Evolutionary conservation across 306 rosid genomes (phyloP).

Genomic region (Albizia julibrissin): DNA sequence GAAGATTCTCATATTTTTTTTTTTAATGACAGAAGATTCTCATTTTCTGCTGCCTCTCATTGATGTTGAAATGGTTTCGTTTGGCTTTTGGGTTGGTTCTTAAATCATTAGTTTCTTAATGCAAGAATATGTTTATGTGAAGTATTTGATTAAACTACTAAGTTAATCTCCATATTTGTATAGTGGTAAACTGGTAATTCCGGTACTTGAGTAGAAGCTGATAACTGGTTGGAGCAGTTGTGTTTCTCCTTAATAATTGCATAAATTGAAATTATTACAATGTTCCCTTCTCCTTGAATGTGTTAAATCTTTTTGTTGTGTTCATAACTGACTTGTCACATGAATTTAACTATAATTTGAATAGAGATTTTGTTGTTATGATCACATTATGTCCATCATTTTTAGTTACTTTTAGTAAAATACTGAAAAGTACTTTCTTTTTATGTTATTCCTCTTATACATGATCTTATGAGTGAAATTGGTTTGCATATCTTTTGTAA

Average conservation of each 20-base stretch:
- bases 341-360: slow-evolving; percentile 13
- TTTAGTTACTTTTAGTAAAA: neutral
- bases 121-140: neutral
- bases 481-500: slow-evolving; percentile 19
- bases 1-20: neutral
- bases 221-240: slow-evolving; percentile 2
- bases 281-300: slow-evolving; percentile 16
- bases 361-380: slow-evolving; percentile 9
- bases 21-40: neutral
- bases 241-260: slow-evolving; percentile 6
- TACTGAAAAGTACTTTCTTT: neutral
- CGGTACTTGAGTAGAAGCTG: slow-evolving; percentile 21
- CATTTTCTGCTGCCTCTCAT: neutral
- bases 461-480: slow-evolving; percentile 22
- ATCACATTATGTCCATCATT: neutral
- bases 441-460: slow-evolving; percentile 17
- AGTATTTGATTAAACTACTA: neutral
- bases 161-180: neutral
- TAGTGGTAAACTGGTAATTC: neutral
- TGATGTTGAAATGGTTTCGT: slow-evolving; percentile 9
- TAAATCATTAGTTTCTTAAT: neutral
- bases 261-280: slow-evolving; percentile 1
- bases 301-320: slow-evolving; percentile 11
- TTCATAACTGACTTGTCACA: neutral
- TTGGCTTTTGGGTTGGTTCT: neutral